These are phyloP conservation scores for Ilex aquifolium DNA, from an alignment of 257 asterid species.

Conservation along the genomic window DNA sequence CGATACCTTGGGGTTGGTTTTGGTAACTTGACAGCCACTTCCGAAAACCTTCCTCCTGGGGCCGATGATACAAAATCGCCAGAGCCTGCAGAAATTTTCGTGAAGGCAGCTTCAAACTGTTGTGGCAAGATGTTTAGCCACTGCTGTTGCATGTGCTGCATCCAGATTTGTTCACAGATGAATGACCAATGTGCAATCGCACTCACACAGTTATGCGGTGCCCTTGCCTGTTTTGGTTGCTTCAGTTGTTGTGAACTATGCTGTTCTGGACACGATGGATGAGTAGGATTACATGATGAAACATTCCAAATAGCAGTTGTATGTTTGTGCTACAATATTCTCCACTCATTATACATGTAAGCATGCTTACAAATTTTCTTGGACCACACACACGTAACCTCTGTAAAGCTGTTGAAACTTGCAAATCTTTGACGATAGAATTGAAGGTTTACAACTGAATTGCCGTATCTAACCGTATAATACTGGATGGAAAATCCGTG, in stretches of 20 bases:
- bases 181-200: conserved; percentile 67
- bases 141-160: conserved; percentile 88
- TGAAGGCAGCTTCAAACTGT: conserved; percentile 57
- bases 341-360: too few relatives aligned
- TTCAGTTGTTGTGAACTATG: conserved; percentile 48
- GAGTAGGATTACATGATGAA: background rate
- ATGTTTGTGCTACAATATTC: too few relatives aligned
- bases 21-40: conserved; percentile 65
- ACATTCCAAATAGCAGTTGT: too few relatives aligned
- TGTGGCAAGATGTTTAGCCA: conserved; percentile 51
- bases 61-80: conserved; percentile 22
- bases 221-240: conserved; percentile 77
- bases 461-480: too few relatives aligned
- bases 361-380: too few relatives aligned
- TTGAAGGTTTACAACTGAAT: too few relatives aligned
- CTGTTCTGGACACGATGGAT: conserved; percentile 43
- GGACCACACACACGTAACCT: too few relatives aligned
- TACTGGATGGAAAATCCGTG: too few relatives aligned
- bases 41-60: conserved; percentile 66
- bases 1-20: conserved; percentile 51
- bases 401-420: too few relatives aligned
- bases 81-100: conserved; percentile 57
- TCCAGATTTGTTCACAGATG: conserved; percentile 48
- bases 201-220: conserved; percentile 58
- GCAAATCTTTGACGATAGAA: too few relatives aligned